Base-by-base conservation (phyloP, 2,329 filamentous ascomycete genomes). In the Fusarium palustre region DNA sequence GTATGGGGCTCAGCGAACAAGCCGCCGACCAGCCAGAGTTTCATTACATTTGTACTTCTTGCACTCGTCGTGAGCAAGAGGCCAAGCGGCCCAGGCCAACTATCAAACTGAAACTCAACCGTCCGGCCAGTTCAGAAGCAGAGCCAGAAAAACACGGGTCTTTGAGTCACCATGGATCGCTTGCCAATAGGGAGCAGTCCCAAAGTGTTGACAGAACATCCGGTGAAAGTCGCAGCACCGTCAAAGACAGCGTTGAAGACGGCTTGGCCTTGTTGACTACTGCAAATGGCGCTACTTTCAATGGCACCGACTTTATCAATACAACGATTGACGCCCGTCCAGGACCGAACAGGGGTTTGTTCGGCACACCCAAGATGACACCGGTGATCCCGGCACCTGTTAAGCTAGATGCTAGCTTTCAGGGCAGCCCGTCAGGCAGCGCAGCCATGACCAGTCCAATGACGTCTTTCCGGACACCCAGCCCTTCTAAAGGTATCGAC, bases 21-120 rank as follows among this genome's bases (percentile, higher is more conserved):
- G 91, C 94, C 66, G 94, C 94, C 1, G 95, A 97, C 69, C 86
- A 90, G 47, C 89, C 93, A 2, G 92, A 97, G 70, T 98, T 98
- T 75, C 90, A 92, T 65, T 97, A 97, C 75, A 80, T 97, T 69
- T 98, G 95, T 81, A 83, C 83, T 34, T 89, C 91, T 48, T 99
- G 96, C 82, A 89, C 88, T 72, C 88, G 86, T 18, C 90, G 88
- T 61, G 87, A 89, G 66, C 85, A 91, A 88, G 70, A 81, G 74
- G 87, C 88, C 39, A 91, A 91, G 47, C 88, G 79, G n/a, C 77
- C 80, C 12, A 78, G 76, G 39, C 81, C 82, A 20, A 77, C 81
- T 12, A 86, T 89, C 74, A 87, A 86, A 73, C 76, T 89, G 60
- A 89, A 87, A 75, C 75, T 87, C 45, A 71, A 70, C 34, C 70